Conservation (phyloP, 1,139 yeast species). For the Zhuliangozyma parablackwelliae region DNA sequence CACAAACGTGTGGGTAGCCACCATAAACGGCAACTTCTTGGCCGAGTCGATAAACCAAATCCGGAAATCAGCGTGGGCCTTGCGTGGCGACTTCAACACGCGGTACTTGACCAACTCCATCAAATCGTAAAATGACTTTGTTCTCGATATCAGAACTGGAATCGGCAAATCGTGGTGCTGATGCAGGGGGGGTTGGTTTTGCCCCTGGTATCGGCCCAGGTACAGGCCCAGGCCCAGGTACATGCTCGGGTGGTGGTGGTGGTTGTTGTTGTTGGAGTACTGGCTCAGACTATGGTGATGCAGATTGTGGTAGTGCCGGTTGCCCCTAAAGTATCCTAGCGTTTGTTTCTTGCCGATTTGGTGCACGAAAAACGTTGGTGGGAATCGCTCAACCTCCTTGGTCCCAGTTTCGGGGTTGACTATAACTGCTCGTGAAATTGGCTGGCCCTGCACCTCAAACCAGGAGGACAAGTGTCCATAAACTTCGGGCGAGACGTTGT, state of each 20-base stretch:
- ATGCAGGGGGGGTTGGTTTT: not conserved
- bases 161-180: conserved; percentile 10
- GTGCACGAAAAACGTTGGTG: conserved; percentile 51
- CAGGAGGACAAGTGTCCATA: conserved; percentile 44
- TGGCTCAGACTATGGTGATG: conserved; percentile 5
- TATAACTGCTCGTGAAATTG: conserved; percentile 45
- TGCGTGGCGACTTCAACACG: conserved; percentile 16
- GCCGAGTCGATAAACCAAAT: conserved; percentile 37
- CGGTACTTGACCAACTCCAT: conserved; percentile 20
- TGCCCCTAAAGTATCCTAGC: conserved; percentile 10
- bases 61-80: conserved; percentile 19
- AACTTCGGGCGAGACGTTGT: conserved; percentile 34
- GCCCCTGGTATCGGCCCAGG: not conserved
- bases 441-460: conserved; percentile 49
- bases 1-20: conserved; percentile 26
- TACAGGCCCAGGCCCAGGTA: conserved; percentile 3
- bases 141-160: conserved; percentile 24
- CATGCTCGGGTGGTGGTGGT: not conserved
- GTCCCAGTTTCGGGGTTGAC: conserved; percentile 32
- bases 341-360: conserved; percentile 30
- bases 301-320: conserved; percentile 7
- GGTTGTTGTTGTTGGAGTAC: not conserved
- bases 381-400: conserved; percentile 48
- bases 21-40: conserved; percentile 18
- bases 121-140: conserved; percentile 33